Percentiles rank a stretch among this genome's conserved stretches.
These are phyloP conservation scores for Nitzschia sp. DNA, from an alignment of 108 stramenopile genomes.

Conservation along the genomic window DNA sequence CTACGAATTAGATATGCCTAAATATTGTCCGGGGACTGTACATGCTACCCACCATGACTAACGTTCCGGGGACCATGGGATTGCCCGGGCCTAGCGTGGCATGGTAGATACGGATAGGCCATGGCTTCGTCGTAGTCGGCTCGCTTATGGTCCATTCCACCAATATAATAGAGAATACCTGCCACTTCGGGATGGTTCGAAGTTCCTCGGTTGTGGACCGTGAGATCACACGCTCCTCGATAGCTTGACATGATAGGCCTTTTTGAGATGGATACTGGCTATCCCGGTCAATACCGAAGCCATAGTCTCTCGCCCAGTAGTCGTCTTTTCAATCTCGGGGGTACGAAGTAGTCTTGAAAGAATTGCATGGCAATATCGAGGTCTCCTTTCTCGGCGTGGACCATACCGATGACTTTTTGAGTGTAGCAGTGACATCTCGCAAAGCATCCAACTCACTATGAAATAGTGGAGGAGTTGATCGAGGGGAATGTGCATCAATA, in stretches of 20 bases:
- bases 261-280: slow-evolving; percentile 70
- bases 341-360: slow-evolving; percentile 69
- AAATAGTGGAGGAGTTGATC: background rate
- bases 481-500: slow-evolving; percentile 6
- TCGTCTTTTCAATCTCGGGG: slow-evolving; percentile 39
- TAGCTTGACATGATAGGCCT: slow-evolving; percentile 71
- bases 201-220: slow-evolving; percentile 55
- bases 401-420: slow-evolving; percentile 85
- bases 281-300: slow-evolving; percentile 69
- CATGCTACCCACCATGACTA: slow-evolving; percentile 81
- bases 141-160: slow-evolving; percentile 61
- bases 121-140: slow-evolving; percentile 68
- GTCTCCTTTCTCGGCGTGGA: slow-evolving; percentile 67
- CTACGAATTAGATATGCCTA: slow-evolving; percentile 70
- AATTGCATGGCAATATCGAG: slow-evolving; percentile 65
- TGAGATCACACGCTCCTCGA: slow-evolving; percentile 71
- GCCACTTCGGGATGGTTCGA: slow-evolving; percentile 77
- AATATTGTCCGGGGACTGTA: slow-evolving; percentile 72
- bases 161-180: slow-evolving; percentile 77
- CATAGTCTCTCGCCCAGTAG: slow-evolving; percentile 43
- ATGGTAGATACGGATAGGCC: slow-evolving; percentile 78
- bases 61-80: slow-evolving; percentile 72
- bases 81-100: slow-evolving; percentile 68
- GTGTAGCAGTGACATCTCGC: slow-evolving; percentile 71
- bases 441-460: slow-evolving; percentile 29